phyloP scores from a whole-genome alignment of 2,329 filamentous ascomycete genomes.

The Dryadomyces quercivorus region DNA sequence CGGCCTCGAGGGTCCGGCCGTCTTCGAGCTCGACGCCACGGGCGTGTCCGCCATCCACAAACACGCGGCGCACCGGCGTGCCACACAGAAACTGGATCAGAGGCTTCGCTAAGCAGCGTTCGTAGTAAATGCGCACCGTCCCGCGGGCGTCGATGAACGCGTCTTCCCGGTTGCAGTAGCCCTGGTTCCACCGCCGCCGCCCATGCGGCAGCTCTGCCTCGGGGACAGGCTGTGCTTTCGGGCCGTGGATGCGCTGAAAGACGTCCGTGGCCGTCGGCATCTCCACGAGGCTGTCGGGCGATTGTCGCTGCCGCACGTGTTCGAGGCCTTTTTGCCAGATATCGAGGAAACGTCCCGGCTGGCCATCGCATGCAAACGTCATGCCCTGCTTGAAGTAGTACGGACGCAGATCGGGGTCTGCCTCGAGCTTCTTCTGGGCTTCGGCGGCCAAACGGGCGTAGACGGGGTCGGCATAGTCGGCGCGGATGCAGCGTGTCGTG shows the following conservation, averaged over 20 bases:
- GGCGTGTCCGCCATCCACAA: not conserved
- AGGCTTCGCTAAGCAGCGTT: constrained; percentile 11
- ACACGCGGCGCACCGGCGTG: not conserved
- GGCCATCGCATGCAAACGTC: constrained; percentile 13
- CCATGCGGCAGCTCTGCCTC: not conserved
- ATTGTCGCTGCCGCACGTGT: not conserved
- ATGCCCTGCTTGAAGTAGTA: constrained; percentile 16
- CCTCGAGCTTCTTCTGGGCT: constrained; percentile 13
- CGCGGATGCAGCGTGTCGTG: constrained; percentile 3
- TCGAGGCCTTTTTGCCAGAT: constrained; percentile 8
- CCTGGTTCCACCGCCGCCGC: constrained; percentile 11
- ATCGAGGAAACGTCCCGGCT: constrained; percentile 10
- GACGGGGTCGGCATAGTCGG: constrained; percentile 15
- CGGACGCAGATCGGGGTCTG: constrained; percentile 11
- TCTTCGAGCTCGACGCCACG: not conserved
- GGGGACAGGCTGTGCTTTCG: constrained; percentile 5
- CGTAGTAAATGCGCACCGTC: constrained; percentile 14
- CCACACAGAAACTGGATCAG: not conserved
- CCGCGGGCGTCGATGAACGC: constrained; percentile 16
- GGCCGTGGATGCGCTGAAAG: constrained; percentile 14
- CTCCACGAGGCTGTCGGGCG: not conserved
- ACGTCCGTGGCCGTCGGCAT: constrained; percentile 10
- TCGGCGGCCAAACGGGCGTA: constrained; percentile 13
- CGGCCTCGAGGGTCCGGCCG: constrained; percentile 8
- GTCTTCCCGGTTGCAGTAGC: constrained; percentile 14